Evolutionary conservation across 805 yeast genomes (phyloP), one percentile per base, ranked within the genome.

Genomic region (Yarrowia phangngaensis): DNA sequence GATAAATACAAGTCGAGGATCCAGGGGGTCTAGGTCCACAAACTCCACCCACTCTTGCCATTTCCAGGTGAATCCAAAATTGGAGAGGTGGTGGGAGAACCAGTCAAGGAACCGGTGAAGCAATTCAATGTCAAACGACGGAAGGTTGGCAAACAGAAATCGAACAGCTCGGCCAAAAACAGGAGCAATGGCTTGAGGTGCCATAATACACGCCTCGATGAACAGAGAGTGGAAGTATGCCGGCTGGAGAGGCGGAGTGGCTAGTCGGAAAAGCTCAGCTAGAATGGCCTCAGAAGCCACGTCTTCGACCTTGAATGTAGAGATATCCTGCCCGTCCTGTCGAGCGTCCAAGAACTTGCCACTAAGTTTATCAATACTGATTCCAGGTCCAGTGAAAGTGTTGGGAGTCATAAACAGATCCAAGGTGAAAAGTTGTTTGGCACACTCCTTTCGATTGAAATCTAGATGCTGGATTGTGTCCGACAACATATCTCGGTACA

Each of bases 21-120:
- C 89, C 58, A 76, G 79, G 12, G 60, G 58, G 20, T 72, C 67
- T 24, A 68, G 63, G 6, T 69, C 65, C 13, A 40, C 36, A 36
- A 70, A 72, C 8, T 57, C 64, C 20, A 74, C 77, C 98, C 98
- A 92, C 64, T 89, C 97, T 54, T 77, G 79, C 98, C 98, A 92
- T 61, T 88, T 87, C 99, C 99, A 92, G 27, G 89, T 85, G 67
- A 86, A 92, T 51, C 84, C 88, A 64, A 90, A 92, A 62, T 90
- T 92, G 59, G 95, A 84, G 63, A 92, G 76, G 66, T 92, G 98
- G 50, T 85, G 81, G 1, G 95, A 74, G 70, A 94, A 81, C 97
- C 97, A 92, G 64, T 84, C 90, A 58, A 86, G 70, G 56, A 78
- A 84, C 52, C 89, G 71, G 52, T 78, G 72, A 55, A 80, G 75